A percentile compares a stretch with the other conserved stretches of the same genome.
Evolutionary conservation across 257 asterid genomes (phyloP).

Genomic region (Linderniella brevidens): DNA sequence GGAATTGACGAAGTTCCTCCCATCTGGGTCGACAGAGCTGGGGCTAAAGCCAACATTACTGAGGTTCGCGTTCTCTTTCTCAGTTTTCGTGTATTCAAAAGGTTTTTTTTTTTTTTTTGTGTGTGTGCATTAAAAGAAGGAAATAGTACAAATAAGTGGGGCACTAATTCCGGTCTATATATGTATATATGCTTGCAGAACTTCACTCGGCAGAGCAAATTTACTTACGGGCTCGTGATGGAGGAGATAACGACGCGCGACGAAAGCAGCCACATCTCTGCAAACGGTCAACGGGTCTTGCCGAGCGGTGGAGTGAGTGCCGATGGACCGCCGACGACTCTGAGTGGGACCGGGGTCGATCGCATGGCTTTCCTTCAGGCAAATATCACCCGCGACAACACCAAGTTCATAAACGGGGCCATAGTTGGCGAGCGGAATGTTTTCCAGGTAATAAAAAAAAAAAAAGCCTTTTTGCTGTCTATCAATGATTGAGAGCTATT

Average conservation of each 20-base stretch:
- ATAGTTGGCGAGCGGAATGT: slow-evolving; percentile 91
- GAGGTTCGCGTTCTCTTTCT: slow-evolving; percentile 35
- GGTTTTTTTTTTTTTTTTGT: too few species aligned
- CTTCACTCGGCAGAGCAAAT: slow-evolving; percentile 89
- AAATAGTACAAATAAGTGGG: too few species aligned
- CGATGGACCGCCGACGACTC: slow-evolving; percentile 99
- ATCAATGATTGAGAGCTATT: too few species aligned
- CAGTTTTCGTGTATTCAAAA: slow-evolving; percentile 1
- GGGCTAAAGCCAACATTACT: slow-evolving; percentile 75
- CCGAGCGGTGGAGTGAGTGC: slow-evolving; percentile 95
- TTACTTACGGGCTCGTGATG: slow-evolving; percentile 87
- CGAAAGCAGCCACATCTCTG: slow-evolving; percentile 82
- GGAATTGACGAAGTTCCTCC: slow-evolving; percentile 96
- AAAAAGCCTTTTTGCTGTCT: too few species aligned
- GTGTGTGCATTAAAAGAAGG: too few species aligned
- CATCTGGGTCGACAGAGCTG: slow-evolving; percentile 95
- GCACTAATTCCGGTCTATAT: background rate
- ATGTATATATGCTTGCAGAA: slow-evolving; percentile 30
- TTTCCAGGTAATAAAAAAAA: slow-evolving; percentile 55
- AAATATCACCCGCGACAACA: slow-evolving; percentile 90
- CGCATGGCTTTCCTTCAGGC: slow-evolving; percentile 85
- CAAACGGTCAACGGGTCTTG: slow-evolving; percentile 83
- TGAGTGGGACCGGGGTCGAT: slow-evolving; percentile 95
- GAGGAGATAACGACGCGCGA: slow-evolving; percentile 97
- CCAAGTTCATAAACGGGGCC: slow-evolving; percentile 82